Percentiles rank a stretch among this genome's conserved stretches.
Conservation (phyloP, 164 flowering plant species). For the Paratinospora sagittata region DNA sequence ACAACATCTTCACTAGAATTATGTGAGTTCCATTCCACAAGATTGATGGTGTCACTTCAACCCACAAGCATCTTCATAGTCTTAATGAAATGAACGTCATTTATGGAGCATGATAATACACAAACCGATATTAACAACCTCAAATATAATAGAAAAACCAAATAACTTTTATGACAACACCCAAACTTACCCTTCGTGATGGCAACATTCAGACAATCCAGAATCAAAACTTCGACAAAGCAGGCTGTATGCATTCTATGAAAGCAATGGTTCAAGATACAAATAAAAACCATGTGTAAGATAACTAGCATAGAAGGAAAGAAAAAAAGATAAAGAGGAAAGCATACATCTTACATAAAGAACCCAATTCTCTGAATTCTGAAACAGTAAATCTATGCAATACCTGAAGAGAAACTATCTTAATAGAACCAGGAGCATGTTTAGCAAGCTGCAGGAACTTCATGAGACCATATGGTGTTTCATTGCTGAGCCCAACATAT, state of each 20-base stretch:
- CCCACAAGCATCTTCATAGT: background rate
- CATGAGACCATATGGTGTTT: constrained; percentile 90
- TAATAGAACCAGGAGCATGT: constrained; percentile 31
- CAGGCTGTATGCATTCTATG: constrained; percentile 66
- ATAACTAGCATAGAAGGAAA: background rate
- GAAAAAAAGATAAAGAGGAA: background rate
- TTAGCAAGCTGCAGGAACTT: constrained; percentile 62
- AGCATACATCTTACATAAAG: background rate
- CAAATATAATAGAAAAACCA: no score
- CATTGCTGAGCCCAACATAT: constrained; percentile 79
- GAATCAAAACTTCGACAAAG: constrained; percentile 75
- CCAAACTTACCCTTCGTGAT: constrained; percentile 63
- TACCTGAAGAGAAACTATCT: constrained; percentile 79
- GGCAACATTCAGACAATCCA: constrained; percentile 88
- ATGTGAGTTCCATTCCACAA: background rate
- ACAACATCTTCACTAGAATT: background rate
- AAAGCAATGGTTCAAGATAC: constrained; percentile 10
- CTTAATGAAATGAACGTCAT: background rate
- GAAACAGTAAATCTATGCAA: constrained; percentile 8
- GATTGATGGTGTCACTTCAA: background rate
- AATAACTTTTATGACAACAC: no score
- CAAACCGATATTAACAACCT: no score
- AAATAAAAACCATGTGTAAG: background rate
- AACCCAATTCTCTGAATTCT: background rate
- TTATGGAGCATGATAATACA: background rate